A percentile compares a stretch with the other conserved stretches of the same genome.
phyloP scores from a whole-genome alignment of 306 rosid species.

The Cyclanthera cordifolia region DNA sequence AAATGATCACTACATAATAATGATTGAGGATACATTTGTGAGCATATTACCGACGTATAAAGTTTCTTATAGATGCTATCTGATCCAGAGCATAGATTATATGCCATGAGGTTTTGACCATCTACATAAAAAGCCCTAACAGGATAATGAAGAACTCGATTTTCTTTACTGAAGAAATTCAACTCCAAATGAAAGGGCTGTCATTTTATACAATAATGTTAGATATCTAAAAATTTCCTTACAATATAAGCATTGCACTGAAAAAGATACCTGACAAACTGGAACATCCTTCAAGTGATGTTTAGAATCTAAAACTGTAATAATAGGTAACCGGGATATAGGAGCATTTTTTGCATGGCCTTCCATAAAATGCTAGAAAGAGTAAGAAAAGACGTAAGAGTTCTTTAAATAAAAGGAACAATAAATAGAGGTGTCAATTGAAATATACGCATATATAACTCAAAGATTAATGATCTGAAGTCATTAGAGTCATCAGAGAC shows the following conservation, averaged over 20 bases:
- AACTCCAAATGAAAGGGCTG: conserved; percentile 97
- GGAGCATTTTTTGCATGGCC: conserved; percentile 82
- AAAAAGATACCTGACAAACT: conserved; percentile 52
- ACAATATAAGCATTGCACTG: conserved; percentile 18
- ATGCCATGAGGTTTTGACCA: conserved; percentile 72
- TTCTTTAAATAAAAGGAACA: not conserved
- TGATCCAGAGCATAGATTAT: conserved; percentile 61
- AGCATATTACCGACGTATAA: conserved; percentile 56
- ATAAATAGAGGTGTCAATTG: not conserved
- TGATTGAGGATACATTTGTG: conserved; percentile 10
- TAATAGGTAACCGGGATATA: conserved; percentile 85
- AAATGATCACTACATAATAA: not conserved
- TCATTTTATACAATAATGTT: conserved; percentile 23
- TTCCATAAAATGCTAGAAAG: conserved; percentile 87
- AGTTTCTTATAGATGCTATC: conserved; percentile 82
- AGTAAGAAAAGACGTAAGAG: conserved; percentile 10
- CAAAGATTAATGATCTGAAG: not conserved
- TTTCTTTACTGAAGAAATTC: conserved; percentile 87
- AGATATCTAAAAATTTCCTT: conserved; percentile 16
- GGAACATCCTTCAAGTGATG: conserved; percentile 86
- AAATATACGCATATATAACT: not conserved
- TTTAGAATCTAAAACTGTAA: conserved; percentile 62
- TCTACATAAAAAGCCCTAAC: conserved; percentile 80
- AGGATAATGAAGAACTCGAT: conserved; percentile 93
- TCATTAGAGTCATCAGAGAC: not conserved